phyloP scores from a whole-genome alignment of 2,329 filamentous ascomycete species.

The Penicillium sp. region DNA sequence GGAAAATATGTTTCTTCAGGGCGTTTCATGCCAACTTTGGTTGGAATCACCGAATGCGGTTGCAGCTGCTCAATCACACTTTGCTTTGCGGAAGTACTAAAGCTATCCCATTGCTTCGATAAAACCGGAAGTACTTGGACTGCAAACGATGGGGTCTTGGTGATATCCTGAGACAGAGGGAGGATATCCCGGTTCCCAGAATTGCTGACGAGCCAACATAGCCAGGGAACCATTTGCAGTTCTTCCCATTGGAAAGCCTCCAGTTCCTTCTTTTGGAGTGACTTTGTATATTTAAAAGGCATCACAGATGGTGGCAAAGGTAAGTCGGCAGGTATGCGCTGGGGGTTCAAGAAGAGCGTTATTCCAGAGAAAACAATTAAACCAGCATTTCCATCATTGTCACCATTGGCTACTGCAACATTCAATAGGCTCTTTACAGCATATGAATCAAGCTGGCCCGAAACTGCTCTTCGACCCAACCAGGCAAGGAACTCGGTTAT shows the following conservation, averaged over 20 bases:
- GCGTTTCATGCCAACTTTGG: slow-evolving; percentile 85
- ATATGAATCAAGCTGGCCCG: slow-evolving; percentile 72
- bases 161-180: slow-evolving; percentile 70
- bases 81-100: slow-evolving; percentile 69
- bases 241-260: slow-evolving; percentile 85
- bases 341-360: slow-evolving; percentile 73
- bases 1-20: slow-evolving; percentile 89
- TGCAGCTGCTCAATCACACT: slow-evolving; percentile 69
- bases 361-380: slow-evolving; percentile 81
- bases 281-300: slow-evolving; percentile 80
- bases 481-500: slow-evolving; percentile 83
- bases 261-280: slow-evolving; percentile 69
- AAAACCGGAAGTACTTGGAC: slow-evolving; percentile 76
- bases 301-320: slow-evolving; percentile 83
- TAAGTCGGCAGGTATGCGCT: slow-evolving; percentile 78
- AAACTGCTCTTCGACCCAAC: slow-evolving; percentile 73
- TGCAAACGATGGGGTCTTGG: slow-evolving; percentile 73
- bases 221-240: slow-evolving; percentile 83
- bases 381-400: slow-evolving; percentile 65
- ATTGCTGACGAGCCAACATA: slow-evolving; percentile 77
- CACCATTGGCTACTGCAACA: slow-evolving; percentile 66
- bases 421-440: slow-evolving; percentile 74
- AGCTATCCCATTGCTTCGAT: slow-evolving; percentile 88
- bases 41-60: slow-evolving; percentile 78
- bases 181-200: slow-evolving; percentile 61